Conservation (phyloP, 2,329 filamentous ascomycete species). For the Helotiales sp. region DNA sequence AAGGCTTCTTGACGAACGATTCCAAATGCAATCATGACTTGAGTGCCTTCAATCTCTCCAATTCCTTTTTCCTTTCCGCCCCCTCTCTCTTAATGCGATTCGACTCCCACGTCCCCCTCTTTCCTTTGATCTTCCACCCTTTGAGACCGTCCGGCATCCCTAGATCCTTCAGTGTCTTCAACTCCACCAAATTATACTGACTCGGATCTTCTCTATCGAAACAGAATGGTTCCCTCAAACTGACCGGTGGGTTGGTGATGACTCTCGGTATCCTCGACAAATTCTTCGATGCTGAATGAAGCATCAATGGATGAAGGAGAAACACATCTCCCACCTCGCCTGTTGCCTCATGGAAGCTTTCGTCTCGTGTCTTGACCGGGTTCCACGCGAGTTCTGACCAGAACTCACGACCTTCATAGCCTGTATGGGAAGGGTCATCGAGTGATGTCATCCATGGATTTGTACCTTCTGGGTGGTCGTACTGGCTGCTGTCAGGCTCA, state of each 20-base stretch:
- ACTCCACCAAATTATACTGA: slow-evolving; percentile 50
- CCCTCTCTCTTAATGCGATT: slow-evolving; percentile 45
- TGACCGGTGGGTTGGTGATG: slow-evolving; percentile 56
- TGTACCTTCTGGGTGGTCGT: slow-evolving; percentile 64
- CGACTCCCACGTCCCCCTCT: slow-evolving; percentile 46
- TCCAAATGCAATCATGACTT: neutral
- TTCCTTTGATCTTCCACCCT: slow-evolving; percentile 48
- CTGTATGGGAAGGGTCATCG: slow-evolving; percentile 46
- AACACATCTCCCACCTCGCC: slow-evolving; percentile 54
- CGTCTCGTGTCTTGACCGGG: slow-evolving; percentile 27
- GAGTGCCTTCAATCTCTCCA: slow-evolving; percentile 29
- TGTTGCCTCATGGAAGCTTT: slow-evolving; percentile 50
- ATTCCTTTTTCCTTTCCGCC: slow-evolving; percentile 45
- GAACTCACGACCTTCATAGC: slow-evolving; percentile 45
- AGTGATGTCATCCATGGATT: slow-evolving; percentile 64
- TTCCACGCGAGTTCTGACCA: slow-evolving; percentile 21
- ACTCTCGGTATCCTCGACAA: slow-evolving; percentile 46
- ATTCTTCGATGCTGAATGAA: slow-evolving; percentile 53
- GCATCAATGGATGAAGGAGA: slow-evolving; percentile 55
- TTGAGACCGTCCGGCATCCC: slow-evolving; percentile 43
- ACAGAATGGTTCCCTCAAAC: slow-evolving; percentile 49
- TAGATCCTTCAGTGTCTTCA: slow-evolving; percentile 49
- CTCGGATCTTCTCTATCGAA: slow-evolving; percentile 45
- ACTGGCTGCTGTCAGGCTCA: slow-evolving; percentile 23
- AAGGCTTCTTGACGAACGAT: neutral